These are phyloP conservation scores for Geranomyces variabilis DNA, from an alignment of 192 early-diverging fungal species.

Conservation along the genomic window DNA sequence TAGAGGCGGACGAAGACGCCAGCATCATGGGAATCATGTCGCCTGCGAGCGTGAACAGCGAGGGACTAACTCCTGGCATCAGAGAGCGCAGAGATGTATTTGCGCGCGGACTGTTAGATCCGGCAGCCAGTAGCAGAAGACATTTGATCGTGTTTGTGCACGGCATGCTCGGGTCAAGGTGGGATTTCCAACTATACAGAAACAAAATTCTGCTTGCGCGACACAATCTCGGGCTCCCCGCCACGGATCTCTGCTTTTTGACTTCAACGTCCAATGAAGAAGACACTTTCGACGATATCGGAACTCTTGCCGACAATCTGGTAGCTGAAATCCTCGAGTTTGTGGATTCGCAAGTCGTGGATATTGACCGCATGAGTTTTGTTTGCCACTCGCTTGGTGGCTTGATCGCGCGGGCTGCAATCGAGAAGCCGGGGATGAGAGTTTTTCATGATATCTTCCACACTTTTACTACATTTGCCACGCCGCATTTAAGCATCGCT, in stretches of 20 bases:
- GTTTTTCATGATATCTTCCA: slow-evolving; percentile 15
- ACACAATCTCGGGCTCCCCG: slow-evolving; percentile 3
- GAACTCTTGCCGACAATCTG: slow-evolving; percentile 20
- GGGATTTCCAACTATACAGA: slow-evolving; percentile 34
- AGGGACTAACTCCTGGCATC: not conserved
- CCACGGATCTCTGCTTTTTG: slow-evolving; percentile 11
- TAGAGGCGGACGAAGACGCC: slow-evolving; percentile 4
- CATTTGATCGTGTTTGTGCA: slow-evolving; percentile 45
- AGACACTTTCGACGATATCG: slow-evolving; percentile 30
- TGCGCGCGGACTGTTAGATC: not conserved
- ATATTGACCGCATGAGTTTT: slow-evolving; percentile 30
- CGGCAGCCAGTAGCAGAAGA: not conserved
- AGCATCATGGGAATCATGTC: slow-evolving; percentile 5
- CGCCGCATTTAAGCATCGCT: slow-evolving; percentile 33
- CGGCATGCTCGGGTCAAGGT: slow-evolving; percentile 34
- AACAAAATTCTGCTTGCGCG: slow-evolving; percentile 20
- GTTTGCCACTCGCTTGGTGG: slow-evolving; percentile 43
- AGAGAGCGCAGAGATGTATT: not conserved
- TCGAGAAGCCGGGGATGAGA: slow-evolving; percentile 17
- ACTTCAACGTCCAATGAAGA: slow-evolving; percentile 28
- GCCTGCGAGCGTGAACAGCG: slow-evolving; percentile 4
- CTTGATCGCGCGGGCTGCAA: slow-evolving; percentile 36
- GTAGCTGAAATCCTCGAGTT: slow-evolving; percentile 27
- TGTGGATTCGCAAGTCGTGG: not conserved
- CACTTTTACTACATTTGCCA: slow-evolving; percentile 34